These are phyloP conservation scores for Xylaria venustula DNA, from an alignment of 495 filamentous ascomycete species.

Conservation along the genomic window DNA sequence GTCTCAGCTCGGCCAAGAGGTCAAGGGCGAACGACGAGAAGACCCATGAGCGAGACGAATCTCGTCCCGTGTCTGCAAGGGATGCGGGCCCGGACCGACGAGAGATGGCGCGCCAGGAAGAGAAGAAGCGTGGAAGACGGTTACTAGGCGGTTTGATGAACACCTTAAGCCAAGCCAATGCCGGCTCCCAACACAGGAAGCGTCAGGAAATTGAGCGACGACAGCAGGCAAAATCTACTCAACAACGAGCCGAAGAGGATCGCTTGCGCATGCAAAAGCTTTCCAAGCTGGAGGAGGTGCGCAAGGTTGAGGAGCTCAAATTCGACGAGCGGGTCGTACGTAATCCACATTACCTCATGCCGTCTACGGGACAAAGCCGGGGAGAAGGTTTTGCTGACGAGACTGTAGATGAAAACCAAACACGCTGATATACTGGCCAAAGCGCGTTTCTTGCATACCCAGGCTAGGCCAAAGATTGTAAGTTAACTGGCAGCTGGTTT, in stretches of 20 bases:
- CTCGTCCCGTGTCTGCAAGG: slow-evolving; percentile 32
- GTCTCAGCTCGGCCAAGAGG: slow-evolving; percentile 27
- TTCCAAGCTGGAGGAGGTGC: slow-evolving; percentile 57
- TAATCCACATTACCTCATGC: slow-evolving; percentile 11
- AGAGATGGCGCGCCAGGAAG: slow-evolving; percentile 61
- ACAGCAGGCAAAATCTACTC: slow-evolving; percentile 77
- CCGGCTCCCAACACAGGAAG: slow-evolving; percentile 64
- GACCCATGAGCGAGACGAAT: slow-evolving; percentile 23
- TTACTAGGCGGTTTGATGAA: slow-evolving; percentile 87
- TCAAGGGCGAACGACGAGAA: slow-evolving; percentile 25
- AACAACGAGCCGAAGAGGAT: slow-evolving; percentile 67
- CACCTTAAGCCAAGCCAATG: slow-evolving; percentile 78
- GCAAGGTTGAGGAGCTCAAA: slow-evolving; percentile 68
- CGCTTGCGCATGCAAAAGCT: slow-evolving; percentile 60
- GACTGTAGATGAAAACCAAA: slow-evolving; percentile 69
- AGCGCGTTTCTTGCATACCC: slow-evolving; percentile 76
- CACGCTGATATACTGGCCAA: slow-evolving; percentile 69
- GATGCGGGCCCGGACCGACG: slow-evolving; percentile 30
- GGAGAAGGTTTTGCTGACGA: slow-evolving; percentile 21
- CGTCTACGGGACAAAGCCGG: not conserved
- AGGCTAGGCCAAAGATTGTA: slow-evolving; percentile 74
- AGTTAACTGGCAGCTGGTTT: slow-evolving; percentile 25
- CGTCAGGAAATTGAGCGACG: slow-evolving; percentile 87
- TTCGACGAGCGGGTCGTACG: slow-evolving; percentile 79
- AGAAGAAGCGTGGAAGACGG: slow-evolving; percentile 82